Evolutionary conservation across 495 filamentous ascomycete genomes (phyloP), one percentile per base, ranked within the genome.

Genomic region (Ascodesmis nigricans): DNA sequence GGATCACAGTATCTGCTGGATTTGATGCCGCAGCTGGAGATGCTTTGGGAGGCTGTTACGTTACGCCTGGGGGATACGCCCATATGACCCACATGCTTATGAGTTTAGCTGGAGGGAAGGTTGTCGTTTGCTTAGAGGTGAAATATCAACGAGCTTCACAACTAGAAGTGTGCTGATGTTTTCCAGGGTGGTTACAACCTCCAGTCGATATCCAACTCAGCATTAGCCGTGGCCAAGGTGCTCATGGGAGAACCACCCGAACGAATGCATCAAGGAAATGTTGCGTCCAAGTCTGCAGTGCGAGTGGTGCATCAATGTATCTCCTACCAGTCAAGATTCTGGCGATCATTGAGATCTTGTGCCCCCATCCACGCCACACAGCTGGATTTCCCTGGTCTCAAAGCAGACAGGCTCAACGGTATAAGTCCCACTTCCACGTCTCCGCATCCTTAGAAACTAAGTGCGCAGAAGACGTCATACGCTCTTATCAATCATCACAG

Each of bases 81-180:
- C 84, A 95, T 47, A 95, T 99, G 87, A 93, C 90, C 5, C 78
- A 92, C 48, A 92, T 93, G 83, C 65, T 99, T 11, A 95, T 93
- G 82, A 73, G 75, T 8, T 66, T 99, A n/a, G 83, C 87, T 2
- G 61, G 71, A 28, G 87, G 87, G 23, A 92, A 87, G 51, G 62
- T 95, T 29, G 78, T 78, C 6, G 80, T 91, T 16, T 92, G 83
- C 49, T 59, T 97, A 9, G 87, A 91, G 59, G 66, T 69, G 40
- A 15, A 49, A 14, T 26, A 16, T 30, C 18, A n/a, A n/a, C n/a
- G n/a, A n/a, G n/a, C n/a, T n/a, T n/a, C n/a, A n/a, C 13, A n/a
- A n/a, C 16, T 14, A 26, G 2, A 7, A 26, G n/a, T n/a, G n/a
- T n/a, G n/a, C n/a, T n/a, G n/a, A n/a, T n/a, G n/a, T n/a, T 34